Percentiles rank a stretch among this genome's conserved stretches.
Conservation (phyloP, 2,329 filamentous ascomycete species). For the Alternaria alternata region DNA sequence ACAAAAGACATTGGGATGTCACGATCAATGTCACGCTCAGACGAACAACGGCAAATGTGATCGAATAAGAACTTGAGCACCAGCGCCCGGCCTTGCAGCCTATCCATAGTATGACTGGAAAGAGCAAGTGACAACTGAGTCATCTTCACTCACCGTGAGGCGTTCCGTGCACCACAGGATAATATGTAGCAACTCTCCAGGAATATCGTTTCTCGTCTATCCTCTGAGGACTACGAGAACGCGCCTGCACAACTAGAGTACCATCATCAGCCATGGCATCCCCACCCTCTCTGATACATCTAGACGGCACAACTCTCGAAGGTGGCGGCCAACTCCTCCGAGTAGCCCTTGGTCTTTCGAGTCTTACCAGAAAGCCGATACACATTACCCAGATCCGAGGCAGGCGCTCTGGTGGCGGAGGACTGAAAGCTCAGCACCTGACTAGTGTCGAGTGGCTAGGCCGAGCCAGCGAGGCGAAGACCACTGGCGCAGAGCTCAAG, state of each 20-base stretch:
- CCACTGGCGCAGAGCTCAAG: slow-evolving; percentile 53
- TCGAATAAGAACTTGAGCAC: not conserved
- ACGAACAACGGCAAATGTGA: not conserved
- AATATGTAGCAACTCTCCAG: not conserved
- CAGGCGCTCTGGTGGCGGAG: slow-evolving; percentile 60
- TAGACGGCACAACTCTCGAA: slow-evolving; percentile 67
- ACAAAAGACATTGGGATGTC: not conserved
- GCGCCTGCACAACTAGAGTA: not conserved
- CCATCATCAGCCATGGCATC: slow-evolving; percentile 13
- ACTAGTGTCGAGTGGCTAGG: slow-evolving; percentile 63
- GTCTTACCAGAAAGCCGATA: slow-evolving; percentile 60
- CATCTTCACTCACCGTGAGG: slow-evolving; percentile 8
- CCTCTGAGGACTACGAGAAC: too few species aligned
- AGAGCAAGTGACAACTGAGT: slow-evolving; percentile 1
- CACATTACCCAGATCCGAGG: slow-evolving; percentile 63
- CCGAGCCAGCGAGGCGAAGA: slow-evolving; percentile 56
- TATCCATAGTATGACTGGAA: not conserved
- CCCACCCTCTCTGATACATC: slow-evolving; percentile 25
- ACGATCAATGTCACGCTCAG: not conserved
- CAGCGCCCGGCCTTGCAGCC: not conserved
- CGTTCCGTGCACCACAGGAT: not conserved
- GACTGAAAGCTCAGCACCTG: slow-evolving; percentile 66
- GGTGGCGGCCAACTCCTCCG: slow-evolving; percentile 69
- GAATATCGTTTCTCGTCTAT: not conserved
- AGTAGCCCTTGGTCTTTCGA: slow-evolving; percentile 63